phyloP scores from a whole-genome alignment of 2,329 filamentous ascomycete genomes.

The Cercospora zeina region DNA sequence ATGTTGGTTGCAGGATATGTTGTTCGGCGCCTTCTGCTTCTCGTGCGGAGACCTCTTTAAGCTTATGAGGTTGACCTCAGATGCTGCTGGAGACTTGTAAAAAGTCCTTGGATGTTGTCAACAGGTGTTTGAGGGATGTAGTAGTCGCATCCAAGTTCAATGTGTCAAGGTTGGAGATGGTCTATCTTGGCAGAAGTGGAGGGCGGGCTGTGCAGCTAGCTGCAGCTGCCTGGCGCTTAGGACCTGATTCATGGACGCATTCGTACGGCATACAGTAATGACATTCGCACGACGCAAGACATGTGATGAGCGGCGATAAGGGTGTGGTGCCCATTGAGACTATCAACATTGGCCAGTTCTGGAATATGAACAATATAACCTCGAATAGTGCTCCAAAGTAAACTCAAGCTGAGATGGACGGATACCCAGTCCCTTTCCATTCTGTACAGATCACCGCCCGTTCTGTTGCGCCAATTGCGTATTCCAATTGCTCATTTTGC shows the following conservation, averaged over 20 bases:
- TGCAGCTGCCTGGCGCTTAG: slow-evolving; percentile 3
- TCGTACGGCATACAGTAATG: background rate
- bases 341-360: background rate
- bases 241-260: background rate
- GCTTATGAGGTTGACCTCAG: too few species aligned
- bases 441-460: background rate
- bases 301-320: background rate
- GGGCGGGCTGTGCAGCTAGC: slow-evolving; percentile 5
- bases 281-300: background rate
- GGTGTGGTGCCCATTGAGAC: background rate
- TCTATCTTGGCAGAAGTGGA: slow-evolving; percentile 8
- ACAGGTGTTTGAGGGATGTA: background rate
- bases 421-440: background rate
- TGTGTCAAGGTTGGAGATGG: background rate
- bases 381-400: background rate
- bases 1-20: background rate
- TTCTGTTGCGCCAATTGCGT: background rate
- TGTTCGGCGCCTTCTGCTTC: too few species aligned
- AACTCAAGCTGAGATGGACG: background rate
- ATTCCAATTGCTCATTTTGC: background rate
- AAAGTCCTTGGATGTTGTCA: too few species aligned
- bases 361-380: background rate
- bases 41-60: too few species aligned
- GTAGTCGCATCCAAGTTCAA: background rate
- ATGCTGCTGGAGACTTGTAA: background rate